These are phyloP conservation scores for Suillus tomentosus DNA, from an alignment of 768 basidiomycete species.

Conservation along the genomic window DNA sequence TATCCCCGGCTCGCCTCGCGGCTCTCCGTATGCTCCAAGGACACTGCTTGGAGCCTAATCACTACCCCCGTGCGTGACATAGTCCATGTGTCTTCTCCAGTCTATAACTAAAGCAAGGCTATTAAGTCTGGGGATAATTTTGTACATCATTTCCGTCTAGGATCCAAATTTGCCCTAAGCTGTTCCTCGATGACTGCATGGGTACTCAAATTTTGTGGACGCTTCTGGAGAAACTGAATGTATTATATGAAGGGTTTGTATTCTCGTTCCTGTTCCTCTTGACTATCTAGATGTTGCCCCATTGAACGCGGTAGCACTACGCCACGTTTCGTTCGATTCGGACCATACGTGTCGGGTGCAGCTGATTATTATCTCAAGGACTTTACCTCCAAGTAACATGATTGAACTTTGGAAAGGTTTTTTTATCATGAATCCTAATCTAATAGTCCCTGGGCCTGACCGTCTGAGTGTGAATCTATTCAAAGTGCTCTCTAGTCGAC, in stretches of 20 bases:
- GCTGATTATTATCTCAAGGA: too few species aligned
- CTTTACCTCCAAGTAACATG: background rate
- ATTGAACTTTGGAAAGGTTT: background rate
- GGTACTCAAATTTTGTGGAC: background rate
- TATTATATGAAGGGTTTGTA: background rate
- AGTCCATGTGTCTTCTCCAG: too few species aligned
- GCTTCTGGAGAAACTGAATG: background rate
- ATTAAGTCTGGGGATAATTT: background rate
- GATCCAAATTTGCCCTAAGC: background rate
- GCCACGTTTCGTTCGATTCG: background rate
- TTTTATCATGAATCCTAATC: background rate
- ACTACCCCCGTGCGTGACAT: background rate
- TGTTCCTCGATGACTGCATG: background rate
- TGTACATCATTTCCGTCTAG: background rate
- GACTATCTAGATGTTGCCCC: background rate
- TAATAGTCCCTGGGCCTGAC: background rate
- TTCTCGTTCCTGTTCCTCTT: slow-evolving; percentile 1
- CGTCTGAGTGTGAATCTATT: slow-evolving; percentile 8
- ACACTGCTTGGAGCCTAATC: background rate
- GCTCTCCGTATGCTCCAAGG: background rate
- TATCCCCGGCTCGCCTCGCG: background rate
- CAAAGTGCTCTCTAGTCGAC: background rate
- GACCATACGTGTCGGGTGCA: background rate
- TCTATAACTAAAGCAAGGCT: background rate
- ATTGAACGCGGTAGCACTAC: background rate